Evolutionary conservation across 2,329 filamentous ascomycete genomes (phyloP), one percentile per base, ranked within the genome.

Genomic region (Neopestalotiopsis sp.): DNA sequence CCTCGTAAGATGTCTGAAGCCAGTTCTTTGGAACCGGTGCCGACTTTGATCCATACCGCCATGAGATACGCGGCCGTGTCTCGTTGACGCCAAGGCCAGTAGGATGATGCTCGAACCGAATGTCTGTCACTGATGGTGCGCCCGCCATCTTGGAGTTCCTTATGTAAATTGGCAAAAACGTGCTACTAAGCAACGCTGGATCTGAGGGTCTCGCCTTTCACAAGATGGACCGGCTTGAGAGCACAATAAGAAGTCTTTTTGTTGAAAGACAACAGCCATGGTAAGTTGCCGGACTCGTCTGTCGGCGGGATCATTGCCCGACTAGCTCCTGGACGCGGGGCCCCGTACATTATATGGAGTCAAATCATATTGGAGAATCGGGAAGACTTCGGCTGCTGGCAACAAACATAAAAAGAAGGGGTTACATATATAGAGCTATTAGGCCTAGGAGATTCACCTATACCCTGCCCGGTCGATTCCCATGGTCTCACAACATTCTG

Each of bases 91-190:
- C 42, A 24, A 68, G 34, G 17, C 67, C 67, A 38, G 24, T 59
- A 1, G 42, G 67, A 24, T 68, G 67, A 14, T 68, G 61, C 20
- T 68, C 67, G 59, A 68, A 68, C 10, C 64, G 64, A 9, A 66
- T 24, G 64, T 66, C 49, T 7, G 49, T 66, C 17, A 57, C 28
- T 5, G 20, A 30, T 49, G 40, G 38, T 49, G 20, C 17, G 12
- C 1, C 24, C n/a, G 32, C 59, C 59, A 62, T 62, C 9, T 9
- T 62, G 59, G 20, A 14, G 17, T 20, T 42, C 4, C 12, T 38
- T 40, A 2, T 10, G 9, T 30, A 1, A 14, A 17, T 38, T 62
- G 12, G 14, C 13, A 24, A 62, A 17, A 38, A 12, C 10, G 6
- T 38, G 28, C 17, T 20, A 7, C n/a, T 17, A 30, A 62, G 14